A percentile compares a stretch with the other conserved stretches of the same genome.
phyloP scores from a whole-genome alignment of 2,329 filamentous ascomycete species.

The Neurospora sp. region DNA sequence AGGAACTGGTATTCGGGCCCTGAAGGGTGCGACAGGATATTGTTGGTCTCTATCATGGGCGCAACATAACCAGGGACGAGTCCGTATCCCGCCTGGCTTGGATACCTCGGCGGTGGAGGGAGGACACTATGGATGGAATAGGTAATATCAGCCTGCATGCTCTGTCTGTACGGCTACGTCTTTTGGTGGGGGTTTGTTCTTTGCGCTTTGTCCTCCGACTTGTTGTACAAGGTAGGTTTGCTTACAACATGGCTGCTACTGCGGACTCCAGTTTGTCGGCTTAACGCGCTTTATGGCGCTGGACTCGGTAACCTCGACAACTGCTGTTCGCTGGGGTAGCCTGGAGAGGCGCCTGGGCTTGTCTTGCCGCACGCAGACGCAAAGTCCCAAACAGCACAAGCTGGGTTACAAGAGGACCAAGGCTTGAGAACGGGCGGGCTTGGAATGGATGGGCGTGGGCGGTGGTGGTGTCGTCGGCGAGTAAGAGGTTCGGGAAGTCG shows the following conservation, averaged over 20 bases:
- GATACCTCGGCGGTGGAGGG: constrained; percentile 78
- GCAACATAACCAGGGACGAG: constrained; percentile 57
- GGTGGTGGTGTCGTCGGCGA: not conserved
- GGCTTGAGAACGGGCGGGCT: not conserved
- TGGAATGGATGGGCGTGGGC: not conserved
- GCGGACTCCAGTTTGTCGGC: not conserved
- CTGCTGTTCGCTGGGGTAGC: not conserved
- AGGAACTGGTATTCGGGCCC: constrained; percentile 82
- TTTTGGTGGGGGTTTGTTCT: not conserved
- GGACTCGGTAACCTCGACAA: not conserved
- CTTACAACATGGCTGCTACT: not conserved
- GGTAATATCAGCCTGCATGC: not conserved
- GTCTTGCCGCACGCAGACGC: not conserved
- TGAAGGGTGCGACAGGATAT: constrained; percentile 68
- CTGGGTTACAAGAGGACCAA: not conserved
- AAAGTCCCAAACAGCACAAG: not conserved
- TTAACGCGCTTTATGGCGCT: not conserved
- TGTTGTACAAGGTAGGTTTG: not conserved
- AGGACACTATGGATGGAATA: constrained; percentile 50
- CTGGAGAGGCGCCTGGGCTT: not conserved
- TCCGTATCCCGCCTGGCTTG: constrained; percentile 59
- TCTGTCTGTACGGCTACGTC: not conserved
- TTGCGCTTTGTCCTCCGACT: not conserved
- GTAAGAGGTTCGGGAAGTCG: not conserved
- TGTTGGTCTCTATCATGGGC: constrained; percentile 88